phyloP scores from a whole-genome alignment of 371 early-diverging fungal genomes.

The Blastocladiella emersonii region DNA sequence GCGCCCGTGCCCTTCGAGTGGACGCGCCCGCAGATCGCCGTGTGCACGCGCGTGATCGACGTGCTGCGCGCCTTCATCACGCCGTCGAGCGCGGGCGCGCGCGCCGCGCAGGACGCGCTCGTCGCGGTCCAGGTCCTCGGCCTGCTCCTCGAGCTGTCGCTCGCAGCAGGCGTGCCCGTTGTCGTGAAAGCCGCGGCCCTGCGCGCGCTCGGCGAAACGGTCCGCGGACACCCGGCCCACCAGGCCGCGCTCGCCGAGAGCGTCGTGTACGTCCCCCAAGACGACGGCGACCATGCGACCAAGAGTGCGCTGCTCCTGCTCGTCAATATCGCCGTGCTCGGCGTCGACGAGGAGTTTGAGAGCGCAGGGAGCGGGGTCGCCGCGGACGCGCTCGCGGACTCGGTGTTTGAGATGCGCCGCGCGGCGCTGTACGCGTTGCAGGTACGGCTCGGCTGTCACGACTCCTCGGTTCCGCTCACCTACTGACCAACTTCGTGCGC shows the following conservation, averaged over 20 bases:
- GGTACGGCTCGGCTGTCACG: conserved; percentile 17
- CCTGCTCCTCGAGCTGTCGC: conserved; percentile 18
- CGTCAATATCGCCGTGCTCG: background rate
- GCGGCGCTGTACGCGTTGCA: conserved; percentile 59
- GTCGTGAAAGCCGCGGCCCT: conserved; percentile 35
- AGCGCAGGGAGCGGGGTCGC: no score
- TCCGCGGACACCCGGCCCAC: conserved; percentile 54
- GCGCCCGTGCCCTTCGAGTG: conserved; percentile 12
- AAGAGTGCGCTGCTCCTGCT: background rate
- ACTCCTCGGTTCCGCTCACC: no score
- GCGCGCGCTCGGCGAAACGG: conserved; percentile 65
- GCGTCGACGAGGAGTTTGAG: background rate
- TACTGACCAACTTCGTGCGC: no score
- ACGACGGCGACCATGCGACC: background rate
- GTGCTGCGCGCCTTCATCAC: conserved; percentile 75
- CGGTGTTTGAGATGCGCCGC: conserved; percentile 30
- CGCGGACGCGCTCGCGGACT: no score
- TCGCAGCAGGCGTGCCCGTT: background rate
- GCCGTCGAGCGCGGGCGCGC: conserved; percentile 71
- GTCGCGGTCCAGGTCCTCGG: conserved; percentile 15
- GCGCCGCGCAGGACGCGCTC: conserved; percentile 53
- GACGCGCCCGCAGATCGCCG: conserved; percentile 64
- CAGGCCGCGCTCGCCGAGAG: conserved; percentile 54
- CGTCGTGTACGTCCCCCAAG: conserved; percentile 13
- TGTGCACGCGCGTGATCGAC: conserved; percentile 65